These are phyloP conservation scores for Trichoderma cornu-damae DNA, from an alignment of 2,329 filamentous ascomycete species.

Conservation along the genomic window DNA sequence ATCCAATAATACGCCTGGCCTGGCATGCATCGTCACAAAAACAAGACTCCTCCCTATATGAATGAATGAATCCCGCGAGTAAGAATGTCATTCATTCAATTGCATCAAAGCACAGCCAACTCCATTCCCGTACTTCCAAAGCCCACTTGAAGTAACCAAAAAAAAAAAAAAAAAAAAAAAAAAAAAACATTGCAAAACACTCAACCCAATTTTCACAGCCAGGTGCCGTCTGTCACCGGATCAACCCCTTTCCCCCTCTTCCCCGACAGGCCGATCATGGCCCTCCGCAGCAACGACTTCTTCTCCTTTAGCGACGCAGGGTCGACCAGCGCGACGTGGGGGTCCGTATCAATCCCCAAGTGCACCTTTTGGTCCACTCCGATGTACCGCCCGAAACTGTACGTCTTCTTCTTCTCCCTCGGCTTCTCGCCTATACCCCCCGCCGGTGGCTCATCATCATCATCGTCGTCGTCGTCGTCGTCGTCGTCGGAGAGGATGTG, in stretches of 20 bases:
- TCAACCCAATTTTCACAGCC: neutral
- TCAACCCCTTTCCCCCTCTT: neutral
- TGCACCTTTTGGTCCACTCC: slow-evolving; percentile 44
- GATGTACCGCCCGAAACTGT: slow-evolving; percentile 48
- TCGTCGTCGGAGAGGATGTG: slow-evolving; percentile 27
- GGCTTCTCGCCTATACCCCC: neutral
- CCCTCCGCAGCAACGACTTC: neutral
- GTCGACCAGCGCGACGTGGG: slow-evolving; percentile 35
- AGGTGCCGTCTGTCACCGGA: neutral
- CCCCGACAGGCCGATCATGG: neutral
- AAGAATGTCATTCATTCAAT: too few relatives aligned
- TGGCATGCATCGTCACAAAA: too few relatives aligned
- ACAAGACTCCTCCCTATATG: too few relatives aligned
- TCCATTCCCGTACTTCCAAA: too few relatives aligned
- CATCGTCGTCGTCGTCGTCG: neutral
- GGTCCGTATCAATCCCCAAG: slow-evolving; percentile 47
- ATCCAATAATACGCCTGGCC: too few relatives aligned
- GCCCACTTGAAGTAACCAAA: too few relatives aligned
- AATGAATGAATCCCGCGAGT: too few relatives aligned
- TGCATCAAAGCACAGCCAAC: too few relatives aligned
- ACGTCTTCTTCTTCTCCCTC: slow-evolving; percentile 24
- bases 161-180: too few relatives aligned
- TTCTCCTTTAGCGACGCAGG: slow-evolving; percentile 1
- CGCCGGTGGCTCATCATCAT: neutral
- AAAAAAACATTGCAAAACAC: too few relatives aligned